These are phyloP conservation scores for Pseudogymnoascus sp. DNA, from an alignment of 2,329 filamentous ascomycete species.

Conservation along the genomic window DNA sequence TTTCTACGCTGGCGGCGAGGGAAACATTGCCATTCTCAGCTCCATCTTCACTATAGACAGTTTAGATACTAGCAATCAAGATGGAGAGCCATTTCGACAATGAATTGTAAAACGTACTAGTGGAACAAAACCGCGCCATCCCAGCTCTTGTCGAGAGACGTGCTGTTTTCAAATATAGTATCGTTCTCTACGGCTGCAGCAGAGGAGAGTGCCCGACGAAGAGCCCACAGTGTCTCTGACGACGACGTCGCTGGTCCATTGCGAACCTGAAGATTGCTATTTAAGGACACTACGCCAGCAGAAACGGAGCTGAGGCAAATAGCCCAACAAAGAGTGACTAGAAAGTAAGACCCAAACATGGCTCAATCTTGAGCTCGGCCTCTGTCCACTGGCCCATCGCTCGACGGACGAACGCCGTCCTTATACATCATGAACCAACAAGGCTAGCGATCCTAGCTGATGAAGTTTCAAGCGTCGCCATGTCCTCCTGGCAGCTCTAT, in stretches of 20 bases:
- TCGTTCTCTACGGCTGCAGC: slow-evolving; percentile 18
- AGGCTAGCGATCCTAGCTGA: neutral
- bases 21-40: slow-evolving; percentile 19
- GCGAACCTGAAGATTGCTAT: slow-evolving; percentile 20
- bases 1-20: slow-evolving; percentile 30
- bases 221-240: slow-evolving; percentile 19
- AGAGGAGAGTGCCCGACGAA: slow-evolving; percentile 22
- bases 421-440: neutral
- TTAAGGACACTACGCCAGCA: slow-evolving; percentile 7
- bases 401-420: neutral
- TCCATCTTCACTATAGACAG: slow-evolving; percentile 9
- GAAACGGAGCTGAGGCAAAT: neutral
- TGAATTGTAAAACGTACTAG: slow-evolving; percentile 20
- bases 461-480: slow-evolving; percentile 1
- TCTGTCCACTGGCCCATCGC: neutral
- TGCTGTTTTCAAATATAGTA: slow-evolving; percentile 26
- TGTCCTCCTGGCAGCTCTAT: neutral
- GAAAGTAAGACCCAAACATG: neutral
- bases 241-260: slow-evolving; percentile 19
- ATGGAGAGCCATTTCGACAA: slow-evolving; percentile 11
- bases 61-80: neutral
- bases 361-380: neutral
- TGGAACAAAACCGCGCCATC: slow-evolving; percentile 33
- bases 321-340: slow-evolving; percentile 6
- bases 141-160: slow-evolving; percentile 35